Evolutionary conservation across 305 asterid species (phyloP).

Genomic region (Ruellia speciosa): DNA sequence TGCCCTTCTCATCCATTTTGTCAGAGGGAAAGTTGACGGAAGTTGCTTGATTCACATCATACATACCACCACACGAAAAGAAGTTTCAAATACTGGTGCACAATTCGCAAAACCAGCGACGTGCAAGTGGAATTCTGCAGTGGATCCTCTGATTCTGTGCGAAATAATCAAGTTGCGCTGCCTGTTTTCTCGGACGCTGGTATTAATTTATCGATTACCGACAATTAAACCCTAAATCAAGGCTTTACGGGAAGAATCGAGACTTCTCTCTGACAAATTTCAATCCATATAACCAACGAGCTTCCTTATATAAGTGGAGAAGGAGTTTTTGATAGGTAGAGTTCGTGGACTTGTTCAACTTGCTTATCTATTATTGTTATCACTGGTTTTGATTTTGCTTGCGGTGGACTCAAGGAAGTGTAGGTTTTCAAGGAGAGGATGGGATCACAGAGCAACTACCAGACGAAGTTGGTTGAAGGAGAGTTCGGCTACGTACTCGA

Average conservation of each 20-base stretch:
- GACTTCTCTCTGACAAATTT: background rate
- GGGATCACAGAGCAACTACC: background rate
- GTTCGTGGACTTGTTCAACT: no score
- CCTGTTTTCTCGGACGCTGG: background rate
- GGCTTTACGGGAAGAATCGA: background rate
- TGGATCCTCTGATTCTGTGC: background rate
- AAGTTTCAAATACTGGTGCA: background rate
- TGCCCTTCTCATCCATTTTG: no score
- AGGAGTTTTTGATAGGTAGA: no score
- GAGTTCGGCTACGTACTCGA: slow-evolving; percentile 1
- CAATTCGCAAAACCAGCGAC: background rate
- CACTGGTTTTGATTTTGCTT: background rate
- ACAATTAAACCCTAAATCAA: background rate
- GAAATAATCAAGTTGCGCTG: background rate
- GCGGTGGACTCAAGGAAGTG: background rate
- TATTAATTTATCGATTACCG: background rate
- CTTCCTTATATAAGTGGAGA: no score
- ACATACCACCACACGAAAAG: background rate
- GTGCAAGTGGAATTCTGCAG: background rate
- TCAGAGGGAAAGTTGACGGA: background rate
- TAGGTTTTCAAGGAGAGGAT: background rate
- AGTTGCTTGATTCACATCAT: background rate
- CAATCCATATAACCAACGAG: no score
- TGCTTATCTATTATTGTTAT: no score
- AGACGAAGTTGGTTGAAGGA: background rate